These are phyloP conservation scores for Casuarina cunninghamiana DNA, from an alignment of 306 rosid genomes.

Conservation along the genomic window DNA sequence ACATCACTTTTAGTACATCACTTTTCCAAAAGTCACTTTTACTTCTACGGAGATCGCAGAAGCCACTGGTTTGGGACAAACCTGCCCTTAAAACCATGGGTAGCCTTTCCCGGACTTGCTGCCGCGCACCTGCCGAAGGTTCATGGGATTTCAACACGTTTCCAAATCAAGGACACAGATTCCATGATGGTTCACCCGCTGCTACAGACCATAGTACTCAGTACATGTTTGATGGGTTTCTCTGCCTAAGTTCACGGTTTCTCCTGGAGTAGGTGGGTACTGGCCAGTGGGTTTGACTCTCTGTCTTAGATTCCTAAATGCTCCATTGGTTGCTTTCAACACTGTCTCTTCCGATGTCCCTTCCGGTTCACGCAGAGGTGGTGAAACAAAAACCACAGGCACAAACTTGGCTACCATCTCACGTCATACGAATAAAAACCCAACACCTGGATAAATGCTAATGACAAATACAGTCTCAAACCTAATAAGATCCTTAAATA, in stretches of 20 bases:
- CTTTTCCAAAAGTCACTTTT: background rate
- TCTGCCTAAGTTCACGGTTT: conserved; percentile 18
- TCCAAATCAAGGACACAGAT: conserved; percentile 17
- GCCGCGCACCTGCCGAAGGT: background rate
- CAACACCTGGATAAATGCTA: no score
- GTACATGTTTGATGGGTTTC: background rate
- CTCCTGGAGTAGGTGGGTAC: conserved; percentile 3
- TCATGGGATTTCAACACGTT: conserved; percentile 20
- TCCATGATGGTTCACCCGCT: background rate
- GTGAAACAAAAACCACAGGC: no score
- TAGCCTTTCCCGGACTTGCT: conserved; percentile 3
- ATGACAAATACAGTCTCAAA: no score
- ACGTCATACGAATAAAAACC: no score
- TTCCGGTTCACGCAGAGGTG: background rate
- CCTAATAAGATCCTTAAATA: no score
- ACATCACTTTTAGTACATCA: background rate
- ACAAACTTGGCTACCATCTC: no score
- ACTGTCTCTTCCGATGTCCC: background rate
- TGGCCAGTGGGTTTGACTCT: conserved; percentile 1
- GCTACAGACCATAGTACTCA: conserved; percentile 8
- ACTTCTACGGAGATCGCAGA: conserved; percentile 3
- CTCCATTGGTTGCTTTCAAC: background rate
- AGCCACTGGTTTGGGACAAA: conserved; percentile 42
- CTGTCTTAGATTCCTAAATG: background rate
- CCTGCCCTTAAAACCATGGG: conserved; percentile 57